These are phyloP conservation scores for Venturia aucupariae DNA, from an alignment of 2,329 filamentous ascomycete genomes.

Conservation along the genomic window DNA sequence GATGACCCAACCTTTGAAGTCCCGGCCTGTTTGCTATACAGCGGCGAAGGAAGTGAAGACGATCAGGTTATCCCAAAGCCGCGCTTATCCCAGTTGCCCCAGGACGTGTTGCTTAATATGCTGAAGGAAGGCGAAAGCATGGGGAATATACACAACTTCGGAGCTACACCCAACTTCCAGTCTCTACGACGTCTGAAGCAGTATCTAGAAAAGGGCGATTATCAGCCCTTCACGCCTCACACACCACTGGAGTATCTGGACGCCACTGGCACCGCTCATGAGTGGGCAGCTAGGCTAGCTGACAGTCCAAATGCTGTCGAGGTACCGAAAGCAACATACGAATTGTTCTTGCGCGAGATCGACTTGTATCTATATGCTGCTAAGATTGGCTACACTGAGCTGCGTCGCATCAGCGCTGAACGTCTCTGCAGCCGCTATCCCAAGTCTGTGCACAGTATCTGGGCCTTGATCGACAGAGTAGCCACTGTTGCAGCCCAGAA, in stretches of 20 bases:
- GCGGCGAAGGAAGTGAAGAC: slow-evolving; percentile 8
- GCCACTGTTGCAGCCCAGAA: background rate
- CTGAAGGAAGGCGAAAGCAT: slow-evolving; percentile 10
- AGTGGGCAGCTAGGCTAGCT: slow-evolving; percentile 8
- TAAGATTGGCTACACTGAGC: slow-evolving; percentile 12
- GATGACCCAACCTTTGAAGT: slow-evolving; percentile 5
- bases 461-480: slow-evolving; percentile 12
- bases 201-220: slow-evolving; percentile 14
- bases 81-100: slow-evolving; percentile 10
- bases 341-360: slow-evolving; percentile 11
- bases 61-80: slow-evolving; percentile 8
- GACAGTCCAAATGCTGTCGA: slow-evolving; percentile 14
- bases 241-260: slow-evolving; percentile 12
- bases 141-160: slow-evolving; percentile 7
- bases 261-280: slow-evolving; percentile 6
- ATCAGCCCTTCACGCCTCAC: slow-evolving; percentile 11
- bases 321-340: slow-evolving; percentile 9
- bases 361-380: slow-evolving; percentile 13
- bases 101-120: slow-evolving; percentile 13
- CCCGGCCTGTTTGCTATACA: slow-evolving; percentile 10
- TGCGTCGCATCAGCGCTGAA: slow-evolving; percentile 8
- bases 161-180: slow-evolving; percentile 11
- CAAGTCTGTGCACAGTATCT: slow-evolving; percentile 9
- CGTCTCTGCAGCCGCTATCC: slow-evolving; percentile 13
- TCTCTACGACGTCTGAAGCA: slow-evolving; percentile 13